Base-by-base conservation (phyloP, 768 basidiomycete genomes). In the Russula sp. region DNA sequence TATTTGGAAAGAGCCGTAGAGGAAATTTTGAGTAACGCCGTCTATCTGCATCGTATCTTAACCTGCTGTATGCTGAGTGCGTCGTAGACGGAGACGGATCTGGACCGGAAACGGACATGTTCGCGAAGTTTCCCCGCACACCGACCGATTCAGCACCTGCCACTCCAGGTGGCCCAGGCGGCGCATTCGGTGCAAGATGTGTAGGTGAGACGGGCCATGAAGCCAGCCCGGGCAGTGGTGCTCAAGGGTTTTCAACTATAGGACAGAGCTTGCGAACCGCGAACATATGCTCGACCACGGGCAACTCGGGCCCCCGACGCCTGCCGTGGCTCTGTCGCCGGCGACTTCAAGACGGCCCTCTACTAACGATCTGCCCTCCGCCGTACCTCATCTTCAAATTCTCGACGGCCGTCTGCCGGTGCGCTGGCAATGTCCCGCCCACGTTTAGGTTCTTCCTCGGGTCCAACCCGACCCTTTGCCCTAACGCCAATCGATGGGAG, bases 281-380 rank as follows among this genome's bases (percentile, higher is more conserved):
- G 92, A 94, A 72, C 91, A 97, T 72, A 93, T 98, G 90, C 83
- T 94, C 53, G 90, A 94, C 73, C 93, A 95, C 70, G 89, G 88
- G 5, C 89, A 92, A 70, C 76, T 90, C 5, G 87, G 87, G 2
- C 84, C 87, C 11, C 79, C 84, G 2, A 89, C 88, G 0, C 87
- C 86, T 5, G 73, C 81, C 7, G 63, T 74, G 5, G 74, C 75
- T 0, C 68, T 76, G 5, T 80, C 85, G 0, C 84, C 83, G 16
- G 81, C 76, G 14, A 42, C 69, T 9, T 85, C 85, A 0, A 77
- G 81, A n/a, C 75, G 77, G 24, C 72, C 76, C 2, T 73, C 72
- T 16, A 69, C 68, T 57, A 57, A 67, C 22, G 68, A 67, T 1
- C 24, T 20, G 38, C 38, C 26, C 36, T 57, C 24, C 69, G 65